Percentiles rank a stretch among this genome's conserved stretches.
Conservation (phyloP, 768 basidiomycete genomes). For the Galerina sulciceps region DNA sequence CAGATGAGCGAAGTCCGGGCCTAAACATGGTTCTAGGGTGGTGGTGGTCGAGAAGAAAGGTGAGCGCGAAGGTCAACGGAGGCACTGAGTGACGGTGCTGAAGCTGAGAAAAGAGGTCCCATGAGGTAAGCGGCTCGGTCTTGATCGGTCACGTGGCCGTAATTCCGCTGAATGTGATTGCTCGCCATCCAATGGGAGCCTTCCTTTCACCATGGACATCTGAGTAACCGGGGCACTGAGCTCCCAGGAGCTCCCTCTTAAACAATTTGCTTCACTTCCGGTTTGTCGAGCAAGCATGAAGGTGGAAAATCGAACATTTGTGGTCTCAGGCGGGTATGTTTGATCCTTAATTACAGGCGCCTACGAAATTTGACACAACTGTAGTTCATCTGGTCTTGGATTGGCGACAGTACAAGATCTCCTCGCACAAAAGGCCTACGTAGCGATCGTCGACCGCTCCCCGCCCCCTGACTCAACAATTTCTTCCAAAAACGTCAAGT, state of each 20-base stretch:
- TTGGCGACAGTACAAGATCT: constrained; percentile 54
- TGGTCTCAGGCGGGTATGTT: constrained; percentile 60
- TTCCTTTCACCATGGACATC: constrained; percentile 14
- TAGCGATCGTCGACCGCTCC: constrained; percentile 57
- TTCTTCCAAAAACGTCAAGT: constrained; percentile 35
- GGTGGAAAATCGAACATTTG: constrained; percentile 53
- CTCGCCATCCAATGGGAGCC: constrained; percentile 18
- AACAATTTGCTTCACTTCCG: not conserved
- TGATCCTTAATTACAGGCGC: not conserved
- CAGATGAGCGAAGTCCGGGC: constrained; percentile 47
- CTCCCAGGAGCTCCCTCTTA: constrained; percentile 1
- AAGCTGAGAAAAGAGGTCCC: not conserved
- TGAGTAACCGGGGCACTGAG: constrained; percentile 10
- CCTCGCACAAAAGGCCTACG: constrained; percentile 43
- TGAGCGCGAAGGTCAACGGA: constrained; percentile 3
- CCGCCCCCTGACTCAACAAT: constrained; percentile 34
- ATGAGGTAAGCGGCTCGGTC: constrained; percentile 8
- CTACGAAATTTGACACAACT: not conserved
- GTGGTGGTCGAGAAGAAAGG: constrained; percentile 2
- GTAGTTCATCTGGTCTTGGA: constrained; percentile 61
- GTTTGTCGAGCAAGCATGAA: constrained; percentile 39
- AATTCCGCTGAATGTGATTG: constrained; percentile 17
- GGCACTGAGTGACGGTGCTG: constrained; percentile 13
- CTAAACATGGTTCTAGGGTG: constrained; percentile 43
- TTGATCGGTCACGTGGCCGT: constrained; percentile 10